These are phyloP conservation scores for Erodium chrysanthum DNA, from an alignment of 441 rosid species.

Conservation along the genomic window DNA sequence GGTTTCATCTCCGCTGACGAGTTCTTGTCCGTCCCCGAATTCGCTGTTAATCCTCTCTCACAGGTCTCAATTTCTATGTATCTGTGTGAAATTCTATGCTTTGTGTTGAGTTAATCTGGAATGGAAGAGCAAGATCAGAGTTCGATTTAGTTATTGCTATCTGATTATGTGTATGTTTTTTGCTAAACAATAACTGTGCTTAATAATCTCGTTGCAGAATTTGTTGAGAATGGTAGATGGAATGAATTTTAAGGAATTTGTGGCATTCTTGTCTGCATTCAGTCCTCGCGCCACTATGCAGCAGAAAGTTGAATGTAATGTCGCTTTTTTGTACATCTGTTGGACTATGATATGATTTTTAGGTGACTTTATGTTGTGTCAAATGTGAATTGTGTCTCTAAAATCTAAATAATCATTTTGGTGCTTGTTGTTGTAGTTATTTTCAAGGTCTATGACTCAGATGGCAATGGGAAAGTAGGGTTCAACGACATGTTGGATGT, in stretches of 20 bases:
- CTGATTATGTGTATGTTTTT: neutral
- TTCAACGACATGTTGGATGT: slow-evolving; percentile 36
- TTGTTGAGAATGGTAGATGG: slow-evolving; percentile 35
- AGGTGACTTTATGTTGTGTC: slow-evolving; percentile 2
- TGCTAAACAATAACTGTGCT: neutral
- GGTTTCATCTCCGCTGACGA: slow-evolving; percentile 40
- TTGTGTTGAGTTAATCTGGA: neutral
- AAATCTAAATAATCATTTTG: neutral
- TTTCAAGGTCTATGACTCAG: slow-evolving; percentile 39
- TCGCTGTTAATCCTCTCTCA: slow-evolving; percentile 40
- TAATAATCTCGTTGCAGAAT: slow-evolving; percentile 22
- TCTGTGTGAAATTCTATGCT: neutral
- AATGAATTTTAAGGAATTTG: slow-evolving; percentile 42
- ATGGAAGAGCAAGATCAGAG: neutral
- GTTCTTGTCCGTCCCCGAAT: slow-evolving; percentile 39
- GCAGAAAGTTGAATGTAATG: slow-evolving; percentile 35
- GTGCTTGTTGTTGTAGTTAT: slow-evolving; percentile 23
- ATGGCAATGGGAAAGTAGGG: slow-evolving; percentile 36
- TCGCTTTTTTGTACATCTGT: neutral
- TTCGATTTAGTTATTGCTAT: neutral
- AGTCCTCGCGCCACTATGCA: slow-evolving; percentile 31
- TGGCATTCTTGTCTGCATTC: slow-evolving; percentile 38
- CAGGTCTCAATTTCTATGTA: slow-evolving; percentile 20
- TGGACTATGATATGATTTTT: neutral
- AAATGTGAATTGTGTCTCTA: neutral